Percentiles rank a stretch among this genome's conserved stretches.
phyloP scores from a whole-genome alignment of 352 stramenopile genomes.

The Globisporangium lucens region DNA sequence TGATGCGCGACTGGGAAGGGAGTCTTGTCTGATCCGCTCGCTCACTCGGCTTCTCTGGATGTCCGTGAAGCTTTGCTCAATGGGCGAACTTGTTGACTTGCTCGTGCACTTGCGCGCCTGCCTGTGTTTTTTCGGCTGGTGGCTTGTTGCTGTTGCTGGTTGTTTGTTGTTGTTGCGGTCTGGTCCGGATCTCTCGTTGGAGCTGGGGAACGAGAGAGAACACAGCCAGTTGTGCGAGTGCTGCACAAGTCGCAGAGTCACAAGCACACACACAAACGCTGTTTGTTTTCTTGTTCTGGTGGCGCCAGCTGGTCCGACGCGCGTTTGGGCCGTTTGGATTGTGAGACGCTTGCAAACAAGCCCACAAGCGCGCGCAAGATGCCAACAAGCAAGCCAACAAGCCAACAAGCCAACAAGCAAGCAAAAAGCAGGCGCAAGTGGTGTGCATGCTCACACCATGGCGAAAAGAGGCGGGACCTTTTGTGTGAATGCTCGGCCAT shows the following conservation, averaged over 20 bases:
- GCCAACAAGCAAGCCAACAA: conserved; percentile 2
- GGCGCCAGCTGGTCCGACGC: background rate
- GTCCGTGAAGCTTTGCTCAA: background rate
- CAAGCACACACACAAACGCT: background rate
- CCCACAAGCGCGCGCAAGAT: background rate
- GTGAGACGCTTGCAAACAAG: background rate
- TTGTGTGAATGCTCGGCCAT: background rate
- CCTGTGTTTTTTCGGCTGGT: background rate
- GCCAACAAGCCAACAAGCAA: conserved; percentile 1
- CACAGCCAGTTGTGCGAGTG: background rate
- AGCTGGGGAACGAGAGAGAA: conserved; percentile 3
- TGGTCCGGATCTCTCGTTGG: conserved; percentile 9
- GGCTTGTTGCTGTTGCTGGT: background rate
- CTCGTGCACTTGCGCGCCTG: background rate
- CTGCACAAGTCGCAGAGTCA: background rate
- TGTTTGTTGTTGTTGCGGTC: conserved; percentile 2
- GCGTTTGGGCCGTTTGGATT: conserved; percentile 1
- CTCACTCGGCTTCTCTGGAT: background rate
- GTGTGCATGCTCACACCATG: background rate
- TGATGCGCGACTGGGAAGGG: background rate
- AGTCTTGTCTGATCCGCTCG: conserved; percentile 2
- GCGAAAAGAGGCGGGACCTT: background rate
- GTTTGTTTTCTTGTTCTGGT: conserved; percentile 8
- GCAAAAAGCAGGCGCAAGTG: background rate
- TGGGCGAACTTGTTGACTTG: background rate